phyloP scores from a whole-genome alignment of 495 filamentous ascomycete species.

The Hypoxylon crocopeplum region DNA sequence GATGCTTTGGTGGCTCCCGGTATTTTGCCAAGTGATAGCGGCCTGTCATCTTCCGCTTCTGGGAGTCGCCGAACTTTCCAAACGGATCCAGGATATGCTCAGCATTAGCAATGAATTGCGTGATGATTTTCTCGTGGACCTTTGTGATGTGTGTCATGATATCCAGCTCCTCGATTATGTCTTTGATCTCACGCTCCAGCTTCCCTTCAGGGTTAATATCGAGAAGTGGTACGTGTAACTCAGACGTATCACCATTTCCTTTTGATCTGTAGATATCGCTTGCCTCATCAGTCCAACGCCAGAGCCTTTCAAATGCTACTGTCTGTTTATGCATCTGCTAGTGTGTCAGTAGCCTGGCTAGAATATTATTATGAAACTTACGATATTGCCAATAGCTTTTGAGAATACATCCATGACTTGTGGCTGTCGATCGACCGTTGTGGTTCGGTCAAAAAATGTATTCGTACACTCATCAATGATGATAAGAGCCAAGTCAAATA shows the following conservation, averaged over 20 bases:
- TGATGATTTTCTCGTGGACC: constrained; percentile 63
- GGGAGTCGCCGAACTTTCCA: constrained; percentile 17
- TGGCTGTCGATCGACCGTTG: constrained; percentile 63
- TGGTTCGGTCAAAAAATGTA: constrained; percentile 67
- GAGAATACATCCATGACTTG: constrained; percentile 76
- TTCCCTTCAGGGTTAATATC: constrained; percentile 72
- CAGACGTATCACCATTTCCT: constrained; percentile 27
- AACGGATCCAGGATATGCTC: constrained; percentile 40
- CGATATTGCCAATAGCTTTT: constrained; percentile 52
- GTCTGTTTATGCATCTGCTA: constrained; percentile 45
- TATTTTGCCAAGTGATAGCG: constrained; percentile 2
- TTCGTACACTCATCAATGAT: constrained; percentile 71
- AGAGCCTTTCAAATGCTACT: constrained; percentile 44
- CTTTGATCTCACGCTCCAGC: constrained; percentile 69
- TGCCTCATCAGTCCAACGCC: constrained; percentile 45
- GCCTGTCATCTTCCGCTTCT: constrained; percentile 6
- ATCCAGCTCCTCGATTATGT: constrained; percentile 75
- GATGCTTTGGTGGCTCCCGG: neutral
- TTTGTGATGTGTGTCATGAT: constrained; percentile 70
- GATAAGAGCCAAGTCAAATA: constrained; percentile 70
- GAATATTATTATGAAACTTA: constrained; percentile 23
- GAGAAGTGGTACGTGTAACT: constrained; percentile 59
- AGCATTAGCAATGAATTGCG: constrained; percentile 65
- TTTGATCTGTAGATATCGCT: constrained; percentile 35
- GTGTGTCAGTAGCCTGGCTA: neutral